Evolutionary conservation across 495 filamentous ascomycete genomes (phyloP), one percentile per base, ranked within the genome.

Genomic region (Pyronema domesticum): DNA sequence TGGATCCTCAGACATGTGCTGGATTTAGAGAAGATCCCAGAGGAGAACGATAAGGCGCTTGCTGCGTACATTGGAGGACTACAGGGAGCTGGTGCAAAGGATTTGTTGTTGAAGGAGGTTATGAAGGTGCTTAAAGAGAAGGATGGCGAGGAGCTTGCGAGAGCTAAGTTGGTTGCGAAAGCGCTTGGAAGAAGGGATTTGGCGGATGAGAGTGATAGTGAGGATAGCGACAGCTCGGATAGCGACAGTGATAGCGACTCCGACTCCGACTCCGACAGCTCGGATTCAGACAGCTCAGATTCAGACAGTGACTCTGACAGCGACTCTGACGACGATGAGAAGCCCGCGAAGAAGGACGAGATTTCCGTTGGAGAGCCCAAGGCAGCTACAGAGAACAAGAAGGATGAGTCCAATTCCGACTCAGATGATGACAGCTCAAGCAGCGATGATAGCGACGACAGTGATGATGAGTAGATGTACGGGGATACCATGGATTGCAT

Each of bases 111-210:
- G 9, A 64, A 62, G 37, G 54, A 60, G 42, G 43, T 65, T 15
- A 36, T 60, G 0, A 62, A 60, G 39, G 17, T 46, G 8, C 53
- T 44, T 10, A 51, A 57, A 15, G 63, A 57, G 13, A 55, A 54
- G 3, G 51, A 49, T 8, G 33, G 34, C 37, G 45, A 53, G 11
- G 37, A 53, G 18, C 39, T 37, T 14, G n/a, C 54, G 35, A 60
- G 66, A 19, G 72, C 72, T 9, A 62, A 57, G 37, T 19, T 66
- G 30, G 45, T 66, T 19, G 35, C 65, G 9, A 55, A 55, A 17
- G 63, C 63, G n/a, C 52, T 66, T 9, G 63, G 63, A 10, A 61
- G 65, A 13, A 46, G 23, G 7, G 43, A 39, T 42, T 49, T 56
- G 13, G 53, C 56, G 43, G 58, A 60, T n/a, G 56, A 55, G 18